phyloP scores from a whole-genome alignment of 2,329 filamentous ascomycete genomes.

The Ceratocystis ficicola region DNA sequence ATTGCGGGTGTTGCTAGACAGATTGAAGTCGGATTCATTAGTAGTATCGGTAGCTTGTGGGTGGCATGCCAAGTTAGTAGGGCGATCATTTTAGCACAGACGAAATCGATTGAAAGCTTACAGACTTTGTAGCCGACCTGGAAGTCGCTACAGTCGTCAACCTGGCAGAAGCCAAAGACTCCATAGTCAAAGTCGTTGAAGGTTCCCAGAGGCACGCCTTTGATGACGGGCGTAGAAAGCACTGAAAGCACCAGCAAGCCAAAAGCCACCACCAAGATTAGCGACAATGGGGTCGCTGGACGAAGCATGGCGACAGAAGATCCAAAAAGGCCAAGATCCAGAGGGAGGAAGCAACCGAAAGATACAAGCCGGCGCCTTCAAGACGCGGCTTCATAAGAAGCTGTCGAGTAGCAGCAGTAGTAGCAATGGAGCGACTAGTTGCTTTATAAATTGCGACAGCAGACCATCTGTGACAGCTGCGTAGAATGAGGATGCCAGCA shows the following conservation, averaged over 20 bases:
- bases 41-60: constrained; percentile 15
- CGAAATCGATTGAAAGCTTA: constrained; percentile 34
- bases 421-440: not conserved
- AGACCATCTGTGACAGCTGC: not conserved
- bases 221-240: constrained; percentile 82
- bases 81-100: not conserved
- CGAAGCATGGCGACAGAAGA: constrained; percentile 57
- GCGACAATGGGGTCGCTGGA: constrained; percentile 79
- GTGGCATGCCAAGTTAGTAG: constrained; percentile 24
- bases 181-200: constrained; percentile 72
- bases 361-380: constrained; percentile 33
- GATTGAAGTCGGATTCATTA: constrained; percentile 40
- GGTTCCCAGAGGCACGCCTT: constrained; percentile 68
- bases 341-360: constrained; percentile 1
- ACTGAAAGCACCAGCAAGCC: constrained; percentile 72
- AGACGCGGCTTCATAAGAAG: constrained; percentile 32
- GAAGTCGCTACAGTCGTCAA: constrained; percentile 53
- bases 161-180: constrained; percentile 76
- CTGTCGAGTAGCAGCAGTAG: not conserved
- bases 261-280: constrained; percentile 78
- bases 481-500: not conserved
- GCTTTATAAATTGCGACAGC: not conserved
- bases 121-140: constrained; percentile 77
- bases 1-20: constrained; percentile 41
- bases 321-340: constrained; percentile 24